These are phyloP conservation scores for Earliella scabrosa DNA, from an alignment of 1,284 basidiomycete species.

Conservation along the genomic window DNA sequence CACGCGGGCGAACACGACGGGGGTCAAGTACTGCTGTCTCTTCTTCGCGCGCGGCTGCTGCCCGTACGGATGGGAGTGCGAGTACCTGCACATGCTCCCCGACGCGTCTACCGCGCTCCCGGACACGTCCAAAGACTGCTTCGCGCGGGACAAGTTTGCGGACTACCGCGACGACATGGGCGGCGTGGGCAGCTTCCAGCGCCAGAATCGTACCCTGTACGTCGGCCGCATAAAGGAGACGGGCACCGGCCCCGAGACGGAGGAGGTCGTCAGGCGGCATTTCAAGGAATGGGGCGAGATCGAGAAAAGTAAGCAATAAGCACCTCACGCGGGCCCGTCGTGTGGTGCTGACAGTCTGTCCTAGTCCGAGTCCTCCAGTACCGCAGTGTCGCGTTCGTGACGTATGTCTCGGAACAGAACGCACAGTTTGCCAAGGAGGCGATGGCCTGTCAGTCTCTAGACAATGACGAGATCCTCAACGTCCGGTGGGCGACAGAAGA, in stretches of 20 bases:
- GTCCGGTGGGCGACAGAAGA: conserved; percentile 98
- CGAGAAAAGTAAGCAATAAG: conserved; percentile 74
- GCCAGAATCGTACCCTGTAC: conserved; percentile 94
- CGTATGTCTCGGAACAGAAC: conserved; percentile 84
- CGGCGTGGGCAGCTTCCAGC: conserved; percentile 94
- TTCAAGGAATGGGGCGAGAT: conserved; percentile 99
- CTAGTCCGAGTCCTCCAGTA: conserved; percentile 90
- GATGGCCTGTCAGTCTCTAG: conserved; percentile 98
- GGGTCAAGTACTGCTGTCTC: conserved; percentile 91
- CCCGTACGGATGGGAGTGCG: conserved; percentile 97
- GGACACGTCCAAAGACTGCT: conserved; percentile 95
- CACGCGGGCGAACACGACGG: conserved; percentile 91
- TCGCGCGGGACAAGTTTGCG: conserved; percentile 95
- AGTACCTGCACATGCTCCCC: conserved; percentile 90
- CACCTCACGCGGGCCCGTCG: background rate
- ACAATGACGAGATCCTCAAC: conserved; percentile 98
- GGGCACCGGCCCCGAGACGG: conserved; percentile 85
- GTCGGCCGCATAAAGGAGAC: conserved; percentile 94
- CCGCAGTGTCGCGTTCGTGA: conserved; percentile 96
- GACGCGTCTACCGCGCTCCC: conserved; percentile 73
- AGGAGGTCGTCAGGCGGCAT: conserved; percentile 88
- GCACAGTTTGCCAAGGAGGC: conserved; percentile 99
- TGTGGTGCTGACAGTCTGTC: background rate
- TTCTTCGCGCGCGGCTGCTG: conserved; percentile 98
- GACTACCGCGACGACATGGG: conserved; percentile 99